Evolutionary conservation across 306 rosid species (phyloP), one percentile per base, ranked within the genome.

Genomic region (Vachellia pachyceras): DNA sequence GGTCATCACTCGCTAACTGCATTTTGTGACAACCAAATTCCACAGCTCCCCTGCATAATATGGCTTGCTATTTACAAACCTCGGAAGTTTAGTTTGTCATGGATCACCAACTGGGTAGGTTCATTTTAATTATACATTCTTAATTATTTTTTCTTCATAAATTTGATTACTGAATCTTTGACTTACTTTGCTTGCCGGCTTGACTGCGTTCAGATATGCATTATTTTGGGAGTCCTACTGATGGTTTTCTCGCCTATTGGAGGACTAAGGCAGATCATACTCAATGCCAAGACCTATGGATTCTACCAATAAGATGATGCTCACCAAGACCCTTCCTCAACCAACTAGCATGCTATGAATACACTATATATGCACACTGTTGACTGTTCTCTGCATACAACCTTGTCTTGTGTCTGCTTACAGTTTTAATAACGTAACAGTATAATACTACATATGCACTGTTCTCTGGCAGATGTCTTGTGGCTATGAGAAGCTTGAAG

Each of bases 101-200:
- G 97, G 97, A 33, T 82, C 58, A 40, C 81, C 45, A 91, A 91
- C 75, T 91, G 97, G 95, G 98, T 91, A 91, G 54, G 91, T 82
- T 80, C 49, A 60, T 60, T n/a, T 66, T 1, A 5, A 50, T 71
- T 5, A 50, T n/a, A 22, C 46, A 44, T 41, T 45, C 11, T 57
- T 40, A 25, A n/a, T n/a, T 11, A 20, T 33, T 33, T n/a, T 23
- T 49, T 60, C 25, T 11, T 2, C 33, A 29, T 29, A 29, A 1
- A 25, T 7, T 22, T 10, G 15, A 55, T 52, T n/a, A n/a, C 37
- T 49, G 44, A 57, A 65, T 66, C 52, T 42, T 44, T 2, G 52
- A 5, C 15, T 12, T 37, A 25, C 37, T 17, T 75, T 61, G 22
- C 25, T 7, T 14, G 76, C 6, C 49, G 3, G 12, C 82, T 75